Evolutionary conservation across 2,329 filamentous ascomycete species (phyloP), one percentile per base, ranked within the genome.

Genomic region (Fusarium foetens): DNA sequence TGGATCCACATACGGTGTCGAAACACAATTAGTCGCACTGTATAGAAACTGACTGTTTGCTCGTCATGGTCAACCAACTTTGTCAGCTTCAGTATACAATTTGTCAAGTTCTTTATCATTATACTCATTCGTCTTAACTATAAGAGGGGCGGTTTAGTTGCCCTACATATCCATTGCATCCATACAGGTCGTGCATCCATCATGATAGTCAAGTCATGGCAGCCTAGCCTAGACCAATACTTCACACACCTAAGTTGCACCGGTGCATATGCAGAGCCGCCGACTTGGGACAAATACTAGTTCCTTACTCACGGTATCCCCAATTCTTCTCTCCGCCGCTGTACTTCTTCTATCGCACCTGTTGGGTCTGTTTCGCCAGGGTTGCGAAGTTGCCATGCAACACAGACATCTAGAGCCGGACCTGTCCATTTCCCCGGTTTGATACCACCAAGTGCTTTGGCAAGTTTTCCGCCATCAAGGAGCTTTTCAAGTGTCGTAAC

Each of bases 341-440:
- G 80, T 29, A 94, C 86, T 76, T 91, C 89, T 51, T 90, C 86
- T 58, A 94, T 82, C 3, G 87, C 91, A 6, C 84, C 87, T 11
- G 83, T 76, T 11, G 85, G 81, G 68, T 95, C 91, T 7, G 86
- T 88, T 63, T 84, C 85, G 8, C 86, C 86, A 0, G 94, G 94
- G 78, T 98, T 90, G 41, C 93, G 88, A 58, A 98, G 87, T 81
- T 98, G 96, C 94, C 95, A 98, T 68, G 91, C 90, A 81, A 97
- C 89, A 68, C 94, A 93, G 8, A 94, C 85, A 36, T 97, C 92
- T 51, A 97, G 83, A 7, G 94, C 94, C 49, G 87, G 86, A 59
- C 90, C 90, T 87, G 97, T 92, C 95, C 95, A 98, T n/a, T 86
- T 90, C 2, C 94, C 94, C 1, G 93, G 91, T 70, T 90, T 90